Evolutionary conservation across 1,139 yeast genomes (phyloP), one percentile per base, ranked within the genome.

Genomic region (Protomyces lactucae-debilis): DNA sequence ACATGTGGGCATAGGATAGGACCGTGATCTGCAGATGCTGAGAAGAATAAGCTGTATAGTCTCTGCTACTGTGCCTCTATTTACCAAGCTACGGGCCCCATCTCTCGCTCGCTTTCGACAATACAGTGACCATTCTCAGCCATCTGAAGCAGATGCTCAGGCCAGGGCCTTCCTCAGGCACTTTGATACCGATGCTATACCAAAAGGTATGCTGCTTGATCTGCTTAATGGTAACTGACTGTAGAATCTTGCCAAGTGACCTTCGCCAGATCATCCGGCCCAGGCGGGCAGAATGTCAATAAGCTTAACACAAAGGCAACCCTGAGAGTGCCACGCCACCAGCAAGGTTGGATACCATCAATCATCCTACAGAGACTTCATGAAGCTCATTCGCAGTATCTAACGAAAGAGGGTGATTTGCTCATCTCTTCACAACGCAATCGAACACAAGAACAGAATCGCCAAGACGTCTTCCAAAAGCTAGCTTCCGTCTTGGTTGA

Each of bases 271-370:
- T 52, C 57, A 12, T 59, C 63, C 9, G 63, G 63, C 14, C 63
- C 63, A 18, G 63, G 63, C 14, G 66, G 66, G 12, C 66, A 64
- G 48, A 64, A 64, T 45, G 64, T 60, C 3, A 64, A 64, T 45
- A 59, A 57, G 46, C 54, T 64, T 18, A 64, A 64, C 40, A 59
- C 66, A 14, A 64, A 64, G 45, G 66, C 60, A 6, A 59, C 56
- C 1, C 25, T 64, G 48, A 39, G 48, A 18, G n/a, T 59, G 12
- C 59, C 64, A 18, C 57, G 53, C 21, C 28, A 23, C 35, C 32
- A 59, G 32, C 53, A 52, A 55, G 18, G 52, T 36, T 59, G 63
- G 63, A 52, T 59, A 28, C 63, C 63, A 2, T 10, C 52, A n/a
- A 16, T 35, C 45, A 52, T 59, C 16, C 18, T 59, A 12, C 52